Evolutionary conservation across 1,284 basidiomycete species (phyloP).

Genomic region (Trametes pubescens): DNA sequence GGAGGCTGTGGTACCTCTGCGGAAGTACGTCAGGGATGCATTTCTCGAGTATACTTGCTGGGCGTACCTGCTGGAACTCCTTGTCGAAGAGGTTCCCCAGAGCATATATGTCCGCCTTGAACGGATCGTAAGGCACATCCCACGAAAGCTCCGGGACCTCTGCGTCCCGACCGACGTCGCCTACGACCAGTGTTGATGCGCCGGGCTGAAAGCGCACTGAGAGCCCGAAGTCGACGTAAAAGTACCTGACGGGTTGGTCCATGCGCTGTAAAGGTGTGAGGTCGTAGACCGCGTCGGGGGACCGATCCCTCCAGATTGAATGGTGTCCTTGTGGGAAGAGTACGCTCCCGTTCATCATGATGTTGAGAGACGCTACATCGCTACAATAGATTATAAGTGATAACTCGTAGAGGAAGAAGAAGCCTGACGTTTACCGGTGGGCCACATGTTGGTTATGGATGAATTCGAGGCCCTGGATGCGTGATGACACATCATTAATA

Average conservation of each 20-base stretch:
- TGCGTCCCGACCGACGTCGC: constrained; percentile 33
- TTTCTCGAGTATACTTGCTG: neutral
- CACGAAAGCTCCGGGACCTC: constrained; percentile 41
- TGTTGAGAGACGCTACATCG: neutral
- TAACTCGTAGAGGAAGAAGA: neutral
- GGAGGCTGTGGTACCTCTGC: constrained; percentile 19
- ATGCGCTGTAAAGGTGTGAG: constrained; percentile 19
- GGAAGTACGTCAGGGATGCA: neutral
- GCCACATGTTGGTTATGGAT: constrained; percentile 39
- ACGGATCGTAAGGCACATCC: constrained; percentile 39
- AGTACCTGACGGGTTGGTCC: constrained; percentile 37
- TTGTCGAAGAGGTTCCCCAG: constrained; percentile 38
- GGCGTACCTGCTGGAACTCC: constrained; percentile 34
- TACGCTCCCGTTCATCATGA: constrained; percentile 38
- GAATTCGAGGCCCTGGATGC: constrained; percentile 36
- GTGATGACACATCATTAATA: neutral
- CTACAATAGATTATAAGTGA: neutral
- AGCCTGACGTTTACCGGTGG: constrained; percentile 31
- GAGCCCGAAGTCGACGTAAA: constrained; percentile 43
- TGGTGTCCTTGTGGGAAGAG: constrained; percentile 41
- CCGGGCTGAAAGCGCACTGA: constrained; percentile 29
- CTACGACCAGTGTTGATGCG: constrained; percentile 20
- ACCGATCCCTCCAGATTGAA: constrained; percentile 26
- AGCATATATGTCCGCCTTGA: constrained; percentile 42
- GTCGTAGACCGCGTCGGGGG: constrained; percentile 22